Base-by-base conservation (phyloP, 192 early-diverging fungal species). In the Lobosporangium transversale region DNA sequence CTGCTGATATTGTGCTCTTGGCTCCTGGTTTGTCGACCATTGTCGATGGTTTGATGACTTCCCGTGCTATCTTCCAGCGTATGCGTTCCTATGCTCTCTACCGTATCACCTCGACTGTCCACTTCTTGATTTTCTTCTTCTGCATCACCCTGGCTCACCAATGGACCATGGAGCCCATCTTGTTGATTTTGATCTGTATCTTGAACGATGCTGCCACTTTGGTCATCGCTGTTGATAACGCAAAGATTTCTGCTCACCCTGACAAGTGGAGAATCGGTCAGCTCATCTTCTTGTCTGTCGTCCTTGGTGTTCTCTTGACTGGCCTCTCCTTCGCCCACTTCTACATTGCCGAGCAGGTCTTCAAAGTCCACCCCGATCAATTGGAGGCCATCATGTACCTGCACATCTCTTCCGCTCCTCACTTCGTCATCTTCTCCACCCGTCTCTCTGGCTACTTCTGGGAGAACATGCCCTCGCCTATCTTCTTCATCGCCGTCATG, bases 261-360 rank as follows among this genome's bases (percentile, higher is more conserved):
- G 94, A 97, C 88, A 98, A 97, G 82, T 98, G 95, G 95, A 80
- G 96, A 57, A 92, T 95, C 68, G 95, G 96, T 20, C 96, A 98
- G 66, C 82, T 98, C 20, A 83, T 98, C 43, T 91, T 90, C 10
- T 79, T 96, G 32, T 95, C 94, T 0, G 67, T 90, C 30, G 69
- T 95, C 24, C 86, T 98, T 31, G 95, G 89, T 62, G 58, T 88
- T 53, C 82, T 90, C 31, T 85, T 98, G 60, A 89, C 91, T 7
- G 84, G 61, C 17, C 81, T 93, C 51, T 94, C 94, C 21, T 97
- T 95, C 74, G 89, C 88, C 15, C 90, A 92, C 59, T 97, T 89
- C 79, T 98, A 92, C 68, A 70, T 94, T 31, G 94, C 94, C 32
- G 70, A 81, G 31, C 84, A 92, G 68, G 84, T 86, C 47, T 89